Percentiles rank a stretch among this genome's conserved stretches.
These are phyloP conservation scores for Dothideomycetidae sp. DNA, from an alignment of 2,329 filamentous ascomycete species.

Conservation along the genomic window DNA sequence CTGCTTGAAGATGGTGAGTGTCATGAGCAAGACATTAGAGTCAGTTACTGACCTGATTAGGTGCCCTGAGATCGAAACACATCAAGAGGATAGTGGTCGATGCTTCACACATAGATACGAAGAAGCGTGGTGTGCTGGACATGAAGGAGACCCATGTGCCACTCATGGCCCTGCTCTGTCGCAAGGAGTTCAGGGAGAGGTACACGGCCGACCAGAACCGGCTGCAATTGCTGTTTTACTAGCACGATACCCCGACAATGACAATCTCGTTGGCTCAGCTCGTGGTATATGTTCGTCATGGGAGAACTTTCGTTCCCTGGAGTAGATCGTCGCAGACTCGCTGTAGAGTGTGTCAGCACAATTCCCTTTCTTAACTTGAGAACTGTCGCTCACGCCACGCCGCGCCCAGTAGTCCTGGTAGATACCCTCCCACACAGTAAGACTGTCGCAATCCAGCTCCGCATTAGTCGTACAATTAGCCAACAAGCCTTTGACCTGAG, in stretches of 20 bases:
- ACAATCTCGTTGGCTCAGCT: no score
- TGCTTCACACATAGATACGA: conserved; percentile 83
- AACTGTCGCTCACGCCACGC: conserved; percentile 26
- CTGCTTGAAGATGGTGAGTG: conserved; percentile 62
- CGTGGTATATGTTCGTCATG: no score
- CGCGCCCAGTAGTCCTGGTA: conserved; percentile 32
- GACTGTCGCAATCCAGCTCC: conserved; percentile 19
- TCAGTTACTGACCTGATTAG: conserved; percentile 26
- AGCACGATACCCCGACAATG: conserved; percentile 13
- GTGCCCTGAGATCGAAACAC: conserved; percentile 54
- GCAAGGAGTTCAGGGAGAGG: conserved; percentile 54
- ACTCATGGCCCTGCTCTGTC: conserved; percentile 58
- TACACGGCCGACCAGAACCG: conserved; percentile 43
- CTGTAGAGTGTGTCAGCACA: conserved; percentile 1
- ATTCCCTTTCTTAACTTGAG: conserved; percentile 6
- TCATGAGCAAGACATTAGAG: background rate
- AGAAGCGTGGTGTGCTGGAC: conserved; percentile 85
- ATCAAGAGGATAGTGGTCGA: conserved; percentile 75
- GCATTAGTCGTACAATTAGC: conserved; percentile 27
- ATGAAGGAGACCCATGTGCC: conserved; percentile 88
- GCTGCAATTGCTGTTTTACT: conserved; percentile 51
- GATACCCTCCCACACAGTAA: conserved; percentile 31
- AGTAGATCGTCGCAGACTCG: conserved; percentile 1
- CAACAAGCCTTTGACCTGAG: conserved; percentile 30
- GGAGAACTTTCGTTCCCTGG: no score